Evolutionary conservation across 2,329 filamentous ascomycete species (phyloP), one percentile per base, ranked within the genome.

Genomic region (Phialocephala subalpina): DNA sequence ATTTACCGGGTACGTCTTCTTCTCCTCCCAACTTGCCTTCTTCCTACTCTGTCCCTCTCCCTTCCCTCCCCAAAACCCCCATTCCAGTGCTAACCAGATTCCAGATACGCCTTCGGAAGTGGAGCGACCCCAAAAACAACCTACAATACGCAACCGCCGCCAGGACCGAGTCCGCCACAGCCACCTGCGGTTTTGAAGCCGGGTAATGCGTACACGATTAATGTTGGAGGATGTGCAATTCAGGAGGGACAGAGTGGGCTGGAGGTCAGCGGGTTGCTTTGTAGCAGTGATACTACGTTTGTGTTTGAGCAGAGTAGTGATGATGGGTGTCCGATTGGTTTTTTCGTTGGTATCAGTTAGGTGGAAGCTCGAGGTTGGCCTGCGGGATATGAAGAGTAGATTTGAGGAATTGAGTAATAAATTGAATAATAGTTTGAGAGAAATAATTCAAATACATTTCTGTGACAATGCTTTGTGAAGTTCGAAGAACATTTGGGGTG

Each of bases 291-390:
- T 65, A 67, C 66, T 2, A 53, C 40, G 9, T 62, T 67, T 53
- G 7, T 36, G 3, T 70, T 58, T 62, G 29, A 22, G 22, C 66
- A 70, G 60, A 60, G 49, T 53, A 60, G 42, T 29, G 42, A 45
- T 38, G 16, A 67, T 3, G 45, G 38, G n/a, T 67, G 67, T 60
- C 68, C 62, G 6, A 60, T 67, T 64, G 69, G 67, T 16, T 69
- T 69, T 45, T 69, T 60, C 84, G 80, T 61, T 80, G 76, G 20
- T 14, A 57, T 57, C 8, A 57, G 55, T 12, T 57, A 38, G 18
- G 1, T 53, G 25, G 1, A 53, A 9, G 29, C 9, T 9, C 4
- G 29, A 33, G 29, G 29, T 33, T 33, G 4, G 29, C 29, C 9
- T 33, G 29, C 29, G 29, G 29, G 29, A 33, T 9, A 33, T 9